phyloP scores from a whole-genome alignment of 768 basidiomycete species.

The Mrakia gelida region DNA sequence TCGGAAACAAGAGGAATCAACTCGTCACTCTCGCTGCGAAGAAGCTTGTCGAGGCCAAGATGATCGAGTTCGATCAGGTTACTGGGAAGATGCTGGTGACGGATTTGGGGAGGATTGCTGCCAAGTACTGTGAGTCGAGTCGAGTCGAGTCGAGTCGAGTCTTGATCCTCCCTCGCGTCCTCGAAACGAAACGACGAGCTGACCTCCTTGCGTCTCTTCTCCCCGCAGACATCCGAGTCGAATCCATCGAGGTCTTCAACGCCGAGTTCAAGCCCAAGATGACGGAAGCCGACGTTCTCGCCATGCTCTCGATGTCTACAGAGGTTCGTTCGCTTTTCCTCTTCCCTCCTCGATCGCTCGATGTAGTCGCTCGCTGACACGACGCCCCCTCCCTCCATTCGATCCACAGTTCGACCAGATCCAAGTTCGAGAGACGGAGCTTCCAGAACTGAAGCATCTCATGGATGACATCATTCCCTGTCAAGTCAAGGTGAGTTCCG shows the following conservation, averaged over 20 bases:
- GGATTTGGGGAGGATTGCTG: conserved; percentile 93
- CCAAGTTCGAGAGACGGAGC: conserved; percentile 84
- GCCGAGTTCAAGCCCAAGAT: conserved; percentile 69
- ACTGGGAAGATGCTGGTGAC: conserved; percentile 64
- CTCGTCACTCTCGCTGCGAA: conserved; percentile 64
- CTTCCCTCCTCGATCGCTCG: background rate
- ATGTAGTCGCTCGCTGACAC: background rate
- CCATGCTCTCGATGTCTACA: conserved; percentile 79
- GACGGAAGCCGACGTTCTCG: conserved; percentile 88
- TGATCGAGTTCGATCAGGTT: conserved; percentile 70
- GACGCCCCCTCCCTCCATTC: background rate
- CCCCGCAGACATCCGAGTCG: conserved; percentile 61
- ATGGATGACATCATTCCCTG: conserved; percentile 66
- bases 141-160: conserved; percentile 2
- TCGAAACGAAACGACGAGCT: background rate
- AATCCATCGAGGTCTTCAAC: conserved; percentile 84
- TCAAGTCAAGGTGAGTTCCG: conserved; percentile 61
- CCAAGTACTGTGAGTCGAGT: conserved; percentile 63
- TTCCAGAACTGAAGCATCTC: conserved; percentile 70
- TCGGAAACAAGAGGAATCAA: conserved; percentile 64
- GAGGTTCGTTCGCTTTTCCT: conserved; percentile 56
- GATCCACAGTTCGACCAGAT: conserved; percentile 79
- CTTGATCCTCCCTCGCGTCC: too few species aligned
- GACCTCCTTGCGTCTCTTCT: background rate
- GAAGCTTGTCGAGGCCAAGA: conserved; percentile 62